phyloP scores from a whole-genome alignment of 441 rosid genomes.

The Breynia disticha region DNA sequence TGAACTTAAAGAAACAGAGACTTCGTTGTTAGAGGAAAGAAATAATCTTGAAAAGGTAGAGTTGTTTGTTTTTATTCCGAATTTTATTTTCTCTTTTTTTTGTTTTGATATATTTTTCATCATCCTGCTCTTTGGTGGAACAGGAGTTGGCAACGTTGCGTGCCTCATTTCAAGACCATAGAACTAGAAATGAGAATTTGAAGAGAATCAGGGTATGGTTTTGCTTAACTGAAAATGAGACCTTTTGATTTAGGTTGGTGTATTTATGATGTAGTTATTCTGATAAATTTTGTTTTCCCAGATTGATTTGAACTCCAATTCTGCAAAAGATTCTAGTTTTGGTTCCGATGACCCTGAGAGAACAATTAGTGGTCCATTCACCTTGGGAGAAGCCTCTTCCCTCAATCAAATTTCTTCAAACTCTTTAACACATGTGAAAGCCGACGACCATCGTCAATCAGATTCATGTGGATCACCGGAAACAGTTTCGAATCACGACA shows the following conservation, averaged over 20 bases:
- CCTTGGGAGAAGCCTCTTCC: slow-evolving; percentile 14
- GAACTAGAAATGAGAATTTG: slow-evolving; percentile 32
- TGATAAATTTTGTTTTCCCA: slow-evolving; percentile 15
- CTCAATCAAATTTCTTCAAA: slow-evolving; percentile 7
- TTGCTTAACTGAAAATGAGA: neutral
- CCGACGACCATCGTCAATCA: slow-evolving; percentile 9
- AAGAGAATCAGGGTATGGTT: slow-evolving; percentile 60
- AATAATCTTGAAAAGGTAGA: slow-evolving; percentile 41
- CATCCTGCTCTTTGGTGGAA: slow-evolving; percentile 8
- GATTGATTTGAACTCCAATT: slow-evolving; percentile 34
- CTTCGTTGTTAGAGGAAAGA: slow-evolving; percentile 47
- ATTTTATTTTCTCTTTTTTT: neutral
- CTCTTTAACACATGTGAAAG: neutral
- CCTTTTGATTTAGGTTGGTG: neutral
- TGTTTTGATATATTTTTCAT: neutral
- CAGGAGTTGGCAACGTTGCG: slow-evolving; percentile 46
- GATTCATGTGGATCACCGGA: slow-evolving; percentile 14
- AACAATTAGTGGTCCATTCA: slow-evolving; percentile 8
- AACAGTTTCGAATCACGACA: slow-evolving; percentile 15
- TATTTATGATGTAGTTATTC: neutral
- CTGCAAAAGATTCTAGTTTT: slow-evolving; percentile 9
- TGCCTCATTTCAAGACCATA: slow-evolving; percentile 37
- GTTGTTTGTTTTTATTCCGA: neutral
- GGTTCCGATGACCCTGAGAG: slow-evolving; percentile 11
- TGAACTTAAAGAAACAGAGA: slow-evolving; percentile 64